phyloP scores from a whole-genome alignment of 495 filamentous ascomycete genomes.

The Niebla homalea region DNA sequence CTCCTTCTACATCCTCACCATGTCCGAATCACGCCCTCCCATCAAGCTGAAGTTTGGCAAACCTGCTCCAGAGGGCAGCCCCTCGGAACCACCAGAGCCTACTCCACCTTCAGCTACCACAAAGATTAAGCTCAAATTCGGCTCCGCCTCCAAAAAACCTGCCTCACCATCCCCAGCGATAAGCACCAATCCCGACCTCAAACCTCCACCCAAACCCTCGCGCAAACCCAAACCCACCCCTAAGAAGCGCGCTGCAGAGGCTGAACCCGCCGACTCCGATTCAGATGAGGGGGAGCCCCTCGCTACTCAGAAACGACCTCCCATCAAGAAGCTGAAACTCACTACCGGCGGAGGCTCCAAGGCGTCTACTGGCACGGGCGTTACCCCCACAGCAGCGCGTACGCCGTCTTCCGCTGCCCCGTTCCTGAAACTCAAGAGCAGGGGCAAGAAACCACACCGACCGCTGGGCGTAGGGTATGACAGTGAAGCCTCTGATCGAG shows the following conservation, averaged over 20 bases:
- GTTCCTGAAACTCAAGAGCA: constrained; percentile 41
- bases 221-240: constrained; percentile 17
- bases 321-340: constrained; percentile 36
- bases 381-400: background rate
- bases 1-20: constrained; percentile 8
- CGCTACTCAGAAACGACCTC: constrained; percentile 6
- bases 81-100: constrained; percentile 14
- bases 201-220: constrained; percentile 28
- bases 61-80: constrained; percentile 17
- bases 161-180: constrained; percentile 7
- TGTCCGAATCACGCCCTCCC: constrained; percentile 31
- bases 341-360: constrained; percentile 3
- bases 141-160: constrained; percentile 30
- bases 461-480: constrained; percentile 80
- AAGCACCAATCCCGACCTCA: constrained; percentile 9
- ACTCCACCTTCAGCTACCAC: constrained; percentile 20
- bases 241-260: constrained; percentile 20
- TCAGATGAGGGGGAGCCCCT: constrained; percentile 4
- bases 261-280: constrained; percentile 9
- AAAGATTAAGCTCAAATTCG: constrained; percentile 37
- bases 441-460: constrained; percentile 48
- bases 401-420: constrained; percentile 23
- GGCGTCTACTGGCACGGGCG: constrained; percentile 2
- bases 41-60: constrained; percentile 39
- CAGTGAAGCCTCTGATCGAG: constrained; percentile 86